A percentile compares a stretch with the other conserved stretches of the same genome.
Evolutionary conservation across 2,329 filamentous ascomycete species (phyloP).

Genomic region (Exophiala lecanii-corni): DNA sequence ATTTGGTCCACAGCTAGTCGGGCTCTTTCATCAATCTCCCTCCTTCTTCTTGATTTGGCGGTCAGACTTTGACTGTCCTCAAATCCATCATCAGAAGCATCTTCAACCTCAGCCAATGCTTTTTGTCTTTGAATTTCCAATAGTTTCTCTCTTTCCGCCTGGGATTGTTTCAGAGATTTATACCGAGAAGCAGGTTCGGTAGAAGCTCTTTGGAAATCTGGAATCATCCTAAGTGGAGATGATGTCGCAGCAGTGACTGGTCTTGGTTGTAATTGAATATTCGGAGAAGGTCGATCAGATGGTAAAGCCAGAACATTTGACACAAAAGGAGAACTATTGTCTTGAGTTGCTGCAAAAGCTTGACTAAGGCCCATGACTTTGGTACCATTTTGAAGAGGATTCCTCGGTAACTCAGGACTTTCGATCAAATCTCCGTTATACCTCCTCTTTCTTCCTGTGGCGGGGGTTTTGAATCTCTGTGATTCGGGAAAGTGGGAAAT

Average conservation of each 20-base stretch:
- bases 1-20: constrained; percentile 8
- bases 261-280: constrained; percentile 40
- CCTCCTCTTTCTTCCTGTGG: constrained; percentile 35
- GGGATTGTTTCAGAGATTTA: constrained; percentile 44
- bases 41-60: constrained; percentile 4
- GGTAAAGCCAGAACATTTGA: constrained; percentile 34
- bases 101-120: constrained; percentile 29
- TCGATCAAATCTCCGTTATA: constrained; percentile 29
- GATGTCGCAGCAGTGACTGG: constrained; percentile 30
- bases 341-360: constrained; percentile 46
- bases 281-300: constrained; percentile 48
- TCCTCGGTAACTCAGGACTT: constrained; percentile 40
- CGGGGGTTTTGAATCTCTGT: constrained; percentile 42
- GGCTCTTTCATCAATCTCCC: constrained; percentile 8
- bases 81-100: constrained; percentile 28
- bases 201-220: constrained; percentile 33
- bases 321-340: constrained; percentile 42
- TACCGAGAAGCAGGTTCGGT: constrained; percentile 42
- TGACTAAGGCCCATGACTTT: constrained; percentile 43
- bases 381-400: constrained; percentile 39
- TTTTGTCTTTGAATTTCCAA: constrained; percentile 30
- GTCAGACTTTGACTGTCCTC: constrained; percentile 1
- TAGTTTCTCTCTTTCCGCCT: constrained; percentile 36
- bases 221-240: constrained; percentile 37
- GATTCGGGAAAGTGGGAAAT: constrained; percentile 44